phyloP scores from a whole-genome alignment of 78 protist species.

The Monosiga brevicollis region DNA sequence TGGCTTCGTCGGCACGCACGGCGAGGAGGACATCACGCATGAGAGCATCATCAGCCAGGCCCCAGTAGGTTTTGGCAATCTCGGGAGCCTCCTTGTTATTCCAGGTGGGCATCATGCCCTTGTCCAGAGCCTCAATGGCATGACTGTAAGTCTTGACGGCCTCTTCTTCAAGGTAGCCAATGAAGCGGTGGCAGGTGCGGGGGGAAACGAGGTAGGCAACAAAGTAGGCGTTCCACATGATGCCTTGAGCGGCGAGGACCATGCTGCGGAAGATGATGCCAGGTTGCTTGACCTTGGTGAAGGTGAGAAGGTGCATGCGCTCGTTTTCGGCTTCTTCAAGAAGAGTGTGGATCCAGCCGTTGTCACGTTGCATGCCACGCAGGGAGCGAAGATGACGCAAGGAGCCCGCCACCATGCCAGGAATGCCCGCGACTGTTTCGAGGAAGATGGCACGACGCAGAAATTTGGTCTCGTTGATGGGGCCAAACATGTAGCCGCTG shows the following conservation, averaged over 20 bases:
- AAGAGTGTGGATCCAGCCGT: slow-evolving; percentile 53
- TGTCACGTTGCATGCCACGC: slow-evolving; percentile 58
- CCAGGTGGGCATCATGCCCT: slow-evolving; percentile 13
- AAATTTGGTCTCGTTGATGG: neutral
- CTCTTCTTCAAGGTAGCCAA: slow-evolving; percentile 80
- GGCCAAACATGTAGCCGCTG: neutral
- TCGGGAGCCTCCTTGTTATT: slow-evolving; percentile 47
- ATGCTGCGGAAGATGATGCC: neutral
- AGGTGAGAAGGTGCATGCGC: slow-evolving; percentile 77
- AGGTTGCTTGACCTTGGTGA: slow-evolving; percentile 20
- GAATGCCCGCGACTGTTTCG: slow-evolving; percentile 67
- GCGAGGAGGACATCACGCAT: slow-evolving; percentile 58
- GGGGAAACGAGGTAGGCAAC: slow-evolving; percentile 41
- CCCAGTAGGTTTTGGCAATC: slow-evolving; percentile 68
- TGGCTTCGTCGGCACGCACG: slow-evolving; percentile 69
- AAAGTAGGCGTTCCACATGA: slow-evolving; percentile 27
- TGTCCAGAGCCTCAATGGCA: slow-evolving; percentile 29
- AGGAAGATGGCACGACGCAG: slow-evolving; percentile 28
- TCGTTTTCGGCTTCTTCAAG: slow-evolving; percentile 78
- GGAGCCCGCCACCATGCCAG: slow-evolving; percentile 72
- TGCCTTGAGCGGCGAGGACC: slow-evolving; percentile 45
- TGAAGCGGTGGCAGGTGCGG: slow-evolving; percentile 56
- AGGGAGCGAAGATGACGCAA: slow-evolving; percentile 69
- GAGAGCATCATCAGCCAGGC: slow-evolving; percentile 43
- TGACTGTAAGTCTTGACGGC: slow-evolving; percentile 51